These are phyloP conservation scores for Leccinum rimulosum DNA, from an alignment of 768 basidiomycete species.

Conservation along the genomic window DNA sequence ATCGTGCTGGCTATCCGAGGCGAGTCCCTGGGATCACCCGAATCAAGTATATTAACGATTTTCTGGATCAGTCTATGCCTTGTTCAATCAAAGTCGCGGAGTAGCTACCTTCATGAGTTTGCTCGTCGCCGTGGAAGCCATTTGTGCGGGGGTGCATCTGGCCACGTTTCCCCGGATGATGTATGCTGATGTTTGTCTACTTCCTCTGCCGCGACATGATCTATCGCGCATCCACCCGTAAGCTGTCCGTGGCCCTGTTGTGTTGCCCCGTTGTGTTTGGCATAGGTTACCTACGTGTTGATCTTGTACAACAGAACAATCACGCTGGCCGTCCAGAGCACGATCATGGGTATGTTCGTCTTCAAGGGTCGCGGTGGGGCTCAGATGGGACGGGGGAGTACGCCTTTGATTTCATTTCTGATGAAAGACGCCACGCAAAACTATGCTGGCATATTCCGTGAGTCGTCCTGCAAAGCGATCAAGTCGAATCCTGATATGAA, in stretches of 20 bases:
- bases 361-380: slow-evolving; percentile 36
- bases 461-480: background rate
- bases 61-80: slow-evolving; percentile 15
- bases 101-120: slow-evolving; percentile 22
- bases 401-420: slow-evolving; percentile 39
- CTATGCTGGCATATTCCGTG: slow-evolving; percentile 41
- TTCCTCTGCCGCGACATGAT: slow-evolving; percentile 14
- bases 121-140: slow-evolving; percentile 20
- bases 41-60: background rate
- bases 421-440: slow-evolving; percentile 46
- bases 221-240: background rate
- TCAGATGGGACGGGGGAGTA: slow-evolving; percentile 40
- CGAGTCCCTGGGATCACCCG: slow-evolving; percentile 6
- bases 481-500: background rate
- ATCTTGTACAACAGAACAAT: slow-evolving; percentile 1
- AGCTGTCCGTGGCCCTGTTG: slow-evolving; percentile 17
- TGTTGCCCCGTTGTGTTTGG: background rate
- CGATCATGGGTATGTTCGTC: slow-evolving; percentile 39
- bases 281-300: background rate
- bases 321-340: slow-evolving; percentile 33
- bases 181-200: slow-evolving; percentile 21
- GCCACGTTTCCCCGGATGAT: slow-evolving; percentile 16
- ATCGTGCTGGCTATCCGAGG: slow-evolving; percentile 24
- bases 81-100: slow-evolving; percentile 36
- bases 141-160: slow-evolving; percentile 1